These are phyloP conservation scores for Nepenthes mirabilis DNA, from an alignment of 148 eudicot genomes.

Conservation along the genomic window DNA sequence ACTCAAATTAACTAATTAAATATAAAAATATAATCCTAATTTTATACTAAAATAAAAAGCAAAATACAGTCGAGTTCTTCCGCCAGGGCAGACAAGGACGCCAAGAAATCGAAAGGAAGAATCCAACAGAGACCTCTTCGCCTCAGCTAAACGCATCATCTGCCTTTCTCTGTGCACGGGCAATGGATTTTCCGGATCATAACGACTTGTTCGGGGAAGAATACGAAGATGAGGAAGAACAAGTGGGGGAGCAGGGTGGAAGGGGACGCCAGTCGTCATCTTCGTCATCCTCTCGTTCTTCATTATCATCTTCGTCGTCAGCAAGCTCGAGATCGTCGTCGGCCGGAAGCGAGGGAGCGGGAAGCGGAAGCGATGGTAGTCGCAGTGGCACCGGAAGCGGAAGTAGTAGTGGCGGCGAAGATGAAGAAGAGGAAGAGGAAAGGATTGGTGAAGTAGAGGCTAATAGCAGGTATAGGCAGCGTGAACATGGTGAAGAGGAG, in stretches of 20 bases:
- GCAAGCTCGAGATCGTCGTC: conserved; percentile 36
- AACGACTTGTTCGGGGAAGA: conserved; percentile 65
- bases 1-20: too few relatives aligned
- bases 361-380: conserved; percentile 21
- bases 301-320: conserved; percentile 53
- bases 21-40: too few relatives aligned
- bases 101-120: too few relatives aligned
- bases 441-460: conserved; percentile 31
- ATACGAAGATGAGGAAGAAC: conserved; percentile 27
- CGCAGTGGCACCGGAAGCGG: conserved; percentile 21
- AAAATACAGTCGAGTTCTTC: too few relatives aligned
- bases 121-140: neutral
- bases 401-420: conserved; percentile 19
- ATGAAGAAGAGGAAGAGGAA: conserved; percentile 17
- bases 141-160: neutral
- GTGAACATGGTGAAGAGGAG: conserved; percentile 22
- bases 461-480: conserved; percentile 13
- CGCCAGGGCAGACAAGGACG: too few relatives aligned
- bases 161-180: neutral
- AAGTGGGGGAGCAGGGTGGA: neutral
- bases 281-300: conserved; percentile 31
- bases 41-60: too few relatives aligned
- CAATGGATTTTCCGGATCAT: conserved; percentile 51
- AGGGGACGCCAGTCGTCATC: conserved; percentile 36
- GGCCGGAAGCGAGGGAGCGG: too few relatives aligned